These are phyloP conservation scores for Pichia sp. DNA, from an alignment of 1,139 yeast genomes.

Conservation along the genomic window DNA sequence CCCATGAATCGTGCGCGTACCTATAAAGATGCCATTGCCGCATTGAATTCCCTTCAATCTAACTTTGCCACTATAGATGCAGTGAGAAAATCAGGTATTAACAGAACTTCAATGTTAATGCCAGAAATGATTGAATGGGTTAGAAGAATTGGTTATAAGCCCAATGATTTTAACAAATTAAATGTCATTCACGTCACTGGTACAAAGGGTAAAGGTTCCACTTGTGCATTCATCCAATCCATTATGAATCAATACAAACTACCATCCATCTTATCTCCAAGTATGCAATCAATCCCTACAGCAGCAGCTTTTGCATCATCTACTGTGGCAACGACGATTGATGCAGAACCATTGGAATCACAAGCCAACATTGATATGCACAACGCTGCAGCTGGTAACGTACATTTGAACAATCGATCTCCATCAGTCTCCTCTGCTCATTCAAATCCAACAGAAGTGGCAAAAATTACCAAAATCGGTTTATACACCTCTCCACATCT, in stretches of 20 bases:
- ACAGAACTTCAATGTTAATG: conserved; percentile 60
- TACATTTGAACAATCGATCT: conserved; percentile 5
- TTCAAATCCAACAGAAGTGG: conserved; percentile 9
- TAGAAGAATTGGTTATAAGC: conserved; percentile 77
- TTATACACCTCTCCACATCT: conserved; percentile 94
- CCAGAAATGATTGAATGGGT: conserved; percentile 90
- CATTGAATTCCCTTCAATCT: conserved; percentile 82
- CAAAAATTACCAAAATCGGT: conserved; percentile 56
- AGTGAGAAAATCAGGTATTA: conserved; percentile 54
- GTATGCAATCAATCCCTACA: neutral
- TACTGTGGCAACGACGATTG: neutral
- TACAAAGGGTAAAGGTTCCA: conserved; percentile 97
- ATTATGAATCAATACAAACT: conserved; percentile 57
- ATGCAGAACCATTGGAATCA: neutral
- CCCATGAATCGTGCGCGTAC: conserved; percentile 23
- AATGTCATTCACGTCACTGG: conserved; percentile 93
- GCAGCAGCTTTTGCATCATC: neutral
- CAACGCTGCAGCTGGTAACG: neutral
- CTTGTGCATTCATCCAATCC: conserved; percentile 89
- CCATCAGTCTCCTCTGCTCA: conserved; percentile 6
- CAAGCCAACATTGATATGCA: neutral
- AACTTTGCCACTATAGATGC: conserved; percentile 89
- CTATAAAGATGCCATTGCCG: conserved; percentile 66
- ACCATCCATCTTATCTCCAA: conserved; percentile 11
- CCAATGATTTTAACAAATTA: conserved; percentile 60